phyloP scores from a whole-genome alignment of 1,284 basidiomycete species.

The Ustilago shanxiensis region DNA sequence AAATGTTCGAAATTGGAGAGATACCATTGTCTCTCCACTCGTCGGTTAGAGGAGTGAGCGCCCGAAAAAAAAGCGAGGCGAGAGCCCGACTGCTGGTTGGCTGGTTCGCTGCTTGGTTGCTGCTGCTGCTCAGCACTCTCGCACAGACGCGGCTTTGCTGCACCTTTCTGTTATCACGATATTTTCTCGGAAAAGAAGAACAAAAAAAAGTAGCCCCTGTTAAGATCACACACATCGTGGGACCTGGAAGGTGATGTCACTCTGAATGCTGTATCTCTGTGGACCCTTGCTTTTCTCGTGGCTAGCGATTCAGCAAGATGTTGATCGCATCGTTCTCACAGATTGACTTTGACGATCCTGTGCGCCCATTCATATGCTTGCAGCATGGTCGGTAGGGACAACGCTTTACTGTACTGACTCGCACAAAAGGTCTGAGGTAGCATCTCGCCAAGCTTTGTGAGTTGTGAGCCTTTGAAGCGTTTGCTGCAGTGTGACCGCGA shows the following conservation, averaged over 20 bases:
- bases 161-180: not conserved
- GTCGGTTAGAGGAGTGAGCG: not conserved
- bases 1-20: too few relatives aligned
- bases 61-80: not conserved
- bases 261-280: not conserved
- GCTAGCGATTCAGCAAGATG: too few relatives aligned
- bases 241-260: not conserved
- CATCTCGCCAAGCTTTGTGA: not conserved
- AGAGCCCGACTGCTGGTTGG: not conserved
- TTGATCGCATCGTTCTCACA: too few relatives aligned
- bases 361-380: not conserved
- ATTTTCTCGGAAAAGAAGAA: not conserved
- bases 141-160: constrained; percentile 4
- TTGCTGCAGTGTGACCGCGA: not conserved
- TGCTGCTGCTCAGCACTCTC: not conserved
- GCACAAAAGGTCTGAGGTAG: not conserved
- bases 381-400: not conserved
- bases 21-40: constrained; percentile 9
- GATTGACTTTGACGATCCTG: not conserved
- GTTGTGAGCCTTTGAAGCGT: not conserved
- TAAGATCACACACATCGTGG: not conserved
- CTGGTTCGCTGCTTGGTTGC: too few relatives aligned
- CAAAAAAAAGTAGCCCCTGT: not conserved
- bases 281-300: constrained; percentile 1
- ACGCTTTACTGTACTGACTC: not conserved